phyloP scores from a whole-genome alignment of 2,329 filamentous ascomycete species.

The Tolypocladium nubicola region DNA sequence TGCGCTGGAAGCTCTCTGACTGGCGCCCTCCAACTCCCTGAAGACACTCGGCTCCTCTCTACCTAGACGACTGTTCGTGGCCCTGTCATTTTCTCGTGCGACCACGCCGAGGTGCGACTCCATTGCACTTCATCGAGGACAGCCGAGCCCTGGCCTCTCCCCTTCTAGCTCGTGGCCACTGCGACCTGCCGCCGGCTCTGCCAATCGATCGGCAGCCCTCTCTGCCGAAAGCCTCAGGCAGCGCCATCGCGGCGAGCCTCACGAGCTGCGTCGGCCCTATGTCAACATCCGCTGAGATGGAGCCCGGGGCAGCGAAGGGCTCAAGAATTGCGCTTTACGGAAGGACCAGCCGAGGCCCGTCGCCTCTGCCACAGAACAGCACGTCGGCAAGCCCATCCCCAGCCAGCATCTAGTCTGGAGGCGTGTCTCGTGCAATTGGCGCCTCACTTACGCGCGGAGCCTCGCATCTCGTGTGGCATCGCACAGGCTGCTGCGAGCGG shows the following conservation, averaged over 20 bases:
- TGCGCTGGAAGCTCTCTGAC: neutral
- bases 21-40: neutral
- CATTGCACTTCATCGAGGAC: neutral
- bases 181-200: neutral
- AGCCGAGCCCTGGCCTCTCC: neutral
- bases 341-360: constrained; percentile 8
- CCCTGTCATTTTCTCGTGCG: neutral
- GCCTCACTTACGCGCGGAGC: neutral
- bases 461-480: neutral
- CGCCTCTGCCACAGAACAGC: constrained; percentile 2
- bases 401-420: neutral
- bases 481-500: neutral
- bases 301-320: constrained; percentile 14
- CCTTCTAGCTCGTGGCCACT: neutral
- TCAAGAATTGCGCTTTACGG: constrained; percentile 3
- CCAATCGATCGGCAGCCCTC: neutral
- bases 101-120: neutral
- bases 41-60: neutral
- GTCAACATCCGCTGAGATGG: constrained; percentile 26
- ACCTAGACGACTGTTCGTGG: neutral
- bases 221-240: neutral
- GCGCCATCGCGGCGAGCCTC: constrained; percentile 1
- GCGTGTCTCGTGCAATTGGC: constrained; percentile 1
- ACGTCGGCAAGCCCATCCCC: neutral
- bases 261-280: constrained; percentile 7